A percentile compares a stretch with the other conserved stretches of the same genome.
Conservation (phyloP, 2,329 filamentous ascomycete species). For the Fusarium sulawesiense region DNA sequence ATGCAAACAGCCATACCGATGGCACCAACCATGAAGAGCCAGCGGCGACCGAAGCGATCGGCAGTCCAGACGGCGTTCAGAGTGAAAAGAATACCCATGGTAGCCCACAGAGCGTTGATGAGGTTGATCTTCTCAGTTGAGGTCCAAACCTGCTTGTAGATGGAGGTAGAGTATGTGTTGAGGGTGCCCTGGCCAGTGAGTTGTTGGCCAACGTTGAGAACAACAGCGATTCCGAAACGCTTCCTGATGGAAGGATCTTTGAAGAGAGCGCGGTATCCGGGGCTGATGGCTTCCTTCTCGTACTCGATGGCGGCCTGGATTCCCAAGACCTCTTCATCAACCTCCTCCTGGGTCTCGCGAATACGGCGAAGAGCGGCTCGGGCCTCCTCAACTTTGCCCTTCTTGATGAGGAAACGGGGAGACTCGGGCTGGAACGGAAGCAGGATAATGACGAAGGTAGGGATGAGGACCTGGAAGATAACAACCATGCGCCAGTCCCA, state of each 20-base stretch:
- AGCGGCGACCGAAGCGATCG: conserved; percentile 76
- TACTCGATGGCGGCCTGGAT: conserved; percentile 78
- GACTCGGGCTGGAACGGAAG: conserved; percentile 75
- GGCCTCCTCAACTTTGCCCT: conserved; percentile 69
- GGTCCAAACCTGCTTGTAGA: conserved; percentile 77
- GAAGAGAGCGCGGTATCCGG: conserved; percentile 73
- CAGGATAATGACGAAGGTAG: conserved; percentile 68
- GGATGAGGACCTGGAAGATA: conserved; percentile 78
- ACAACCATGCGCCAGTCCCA: conserved; percentile 81
- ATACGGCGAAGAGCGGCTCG: conserved; percentile 67
- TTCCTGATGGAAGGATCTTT: conserved; percentile 76
- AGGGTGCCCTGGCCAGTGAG: conserved; percentile 78
- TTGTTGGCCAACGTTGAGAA: conserved; percentile 78
- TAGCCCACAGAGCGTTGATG: conserved; percentile 80
- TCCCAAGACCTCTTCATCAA: conserved; percentile 72
- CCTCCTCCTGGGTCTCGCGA: conserved; percentile 71
- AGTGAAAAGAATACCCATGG: conserved; percentile 78
- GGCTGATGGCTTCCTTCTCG: conserved; percentile 75
- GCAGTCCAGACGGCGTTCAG: conserved; percentile 79
- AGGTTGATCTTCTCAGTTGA: conserved; percentile 70
- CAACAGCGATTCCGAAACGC: conserved; percentile 71
- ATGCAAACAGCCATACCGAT: conserved; percentile 77
- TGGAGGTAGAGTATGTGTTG: conserved; percentile 78
- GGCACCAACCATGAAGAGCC: conserved; percentile 75
- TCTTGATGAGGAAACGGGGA: conserved; percentile 75